phyloP scores from a whole-genome alignment of 106 monocot genomes.

The Apostasia ramifera region DNA sequence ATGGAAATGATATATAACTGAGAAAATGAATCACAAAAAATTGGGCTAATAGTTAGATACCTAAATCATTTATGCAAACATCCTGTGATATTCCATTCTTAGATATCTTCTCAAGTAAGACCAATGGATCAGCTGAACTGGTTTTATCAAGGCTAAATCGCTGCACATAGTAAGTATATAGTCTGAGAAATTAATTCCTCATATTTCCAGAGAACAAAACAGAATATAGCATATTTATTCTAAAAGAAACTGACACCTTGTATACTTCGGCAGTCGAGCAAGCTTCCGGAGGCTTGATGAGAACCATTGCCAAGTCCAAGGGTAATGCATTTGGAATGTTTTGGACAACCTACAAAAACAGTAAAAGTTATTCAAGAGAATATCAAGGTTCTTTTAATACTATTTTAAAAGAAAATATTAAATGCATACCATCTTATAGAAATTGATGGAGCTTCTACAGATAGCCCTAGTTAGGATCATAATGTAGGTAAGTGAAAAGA shows the following conservation, averaged over 20 bases:
- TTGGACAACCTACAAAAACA: constrained; percentile 57
- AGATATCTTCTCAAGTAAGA: constrained; percentile 54
- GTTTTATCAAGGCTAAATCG: constrained; percentile 52
- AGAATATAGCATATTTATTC: constrained; percentile 2
- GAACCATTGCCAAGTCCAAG: constrained; percentile 76
- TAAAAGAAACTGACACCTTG: constrained; percentile 36
- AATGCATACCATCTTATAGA: too few relatives aligned
- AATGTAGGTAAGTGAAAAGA: too few relatives aligned
- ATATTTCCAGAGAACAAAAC: neutral
- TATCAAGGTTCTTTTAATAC: neutral
- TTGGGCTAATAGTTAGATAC: constrained; percentile 17
- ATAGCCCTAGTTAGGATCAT: too few relatives aligned
- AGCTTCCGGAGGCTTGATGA: constrained; percentile 90
- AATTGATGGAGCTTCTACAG: neutral
- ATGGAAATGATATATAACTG: neutral
- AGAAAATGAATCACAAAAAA: too few relatives aligned
- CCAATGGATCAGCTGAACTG: constrained; percentile 67
- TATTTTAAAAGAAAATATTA: too few relatives aligned
- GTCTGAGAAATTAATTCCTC: neutral
- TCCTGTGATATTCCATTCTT: constrained; percentile 85
- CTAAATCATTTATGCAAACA: constrained; percentile 93
- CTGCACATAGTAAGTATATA: constrained; percentile 32
- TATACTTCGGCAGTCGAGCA: constrained; percentile 97
- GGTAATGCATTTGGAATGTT: constrained; percentile 62
- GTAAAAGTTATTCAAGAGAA: neutral